Evolutionary conservation across 108 stramenopile genomes (phyloP).

Genomic region (Poteriospumella lacustris): DNA sequence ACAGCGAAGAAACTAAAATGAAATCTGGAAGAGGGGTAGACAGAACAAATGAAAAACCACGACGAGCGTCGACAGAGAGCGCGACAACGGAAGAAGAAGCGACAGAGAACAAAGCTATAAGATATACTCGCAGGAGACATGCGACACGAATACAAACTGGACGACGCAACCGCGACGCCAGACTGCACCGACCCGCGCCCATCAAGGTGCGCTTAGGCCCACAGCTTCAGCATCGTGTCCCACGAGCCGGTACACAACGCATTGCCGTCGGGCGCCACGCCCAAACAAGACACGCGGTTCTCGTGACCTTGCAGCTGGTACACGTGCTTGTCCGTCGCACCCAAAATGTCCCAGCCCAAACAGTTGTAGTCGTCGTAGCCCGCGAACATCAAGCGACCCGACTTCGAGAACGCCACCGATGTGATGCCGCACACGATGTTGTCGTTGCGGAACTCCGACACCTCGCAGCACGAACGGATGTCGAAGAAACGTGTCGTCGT

Average conservation of each 20-base stretch:
- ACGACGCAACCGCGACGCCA: no score
- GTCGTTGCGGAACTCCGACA: slow-evolving; percentile 73
- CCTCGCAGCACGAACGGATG: slow-evolving; percentile 78
- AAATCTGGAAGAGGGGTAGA: no score
- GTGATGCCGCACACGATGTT: slow-evolving; percentile 66
- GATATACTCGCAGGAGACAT: no score
- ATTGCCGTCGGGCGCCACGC: slow-evolving; percentile 78
- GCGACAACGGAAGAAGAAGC: no score
- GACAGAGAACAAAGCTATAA: no score
- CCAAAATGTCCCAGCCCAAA: slow-evolving; percentile 53
- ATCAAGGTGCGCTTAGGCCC: slow-evolving; percentile 49
- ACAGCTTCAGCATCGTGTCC: slow-evolving; percentile 91
- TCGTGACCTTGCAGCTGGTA: slow-evolving; percentile 76
- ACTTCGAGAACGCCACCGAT: slow-evolving; percentile 51
- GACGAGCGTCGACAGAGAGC: no score
- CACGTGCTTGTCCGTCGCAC: slow-evolving; percentile 47
- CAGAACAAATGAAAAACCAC: no score
- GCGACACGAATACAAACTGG: no score
- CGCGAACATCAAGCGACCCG: slow-evolving; percentile 55
- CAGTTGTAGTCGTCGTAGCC: slow-evolving; percentile 63
- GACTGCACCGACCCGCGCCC: no score
- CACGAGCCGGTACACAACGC: slow-evolving; percentile 95
- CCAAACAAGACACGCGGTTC: slow-evolving; percentile 87
- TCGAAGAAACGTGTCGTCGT: slow-evolving; percentile 88
- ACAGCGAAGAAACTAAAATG: no score